phyloP scores from a whole-genome alignment of 352 stramenopile genomes.

The Phytophthora podocarpi region DNA sequence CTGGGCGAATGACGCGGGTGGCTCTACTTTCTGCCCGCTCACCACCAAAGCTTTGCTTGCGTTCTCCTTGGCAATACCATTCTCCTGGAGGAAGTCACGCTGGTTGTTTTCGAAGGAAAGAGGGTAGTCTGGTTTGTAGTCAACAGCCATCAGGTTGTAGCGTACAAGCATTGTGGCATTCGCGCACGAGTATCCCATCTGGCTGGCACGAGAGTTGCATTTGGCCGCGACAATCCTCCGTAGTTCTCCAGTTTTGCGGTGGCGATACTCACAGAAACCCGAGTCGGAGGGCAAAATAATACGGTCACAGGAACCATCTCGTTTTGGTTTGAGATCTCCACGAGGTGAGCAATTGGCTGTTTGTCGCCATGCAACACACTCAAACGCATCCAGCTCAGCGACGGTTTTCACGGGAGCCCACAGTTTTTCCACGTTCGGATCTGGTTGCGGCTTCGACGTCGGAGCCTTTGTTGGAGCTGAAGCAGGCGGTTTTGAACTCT shows the following conservation, averaged over 20 bases:
- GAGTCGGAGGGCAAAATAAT: slow-evolving; percentile 41
- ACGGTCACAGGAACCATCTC: slow-evolving; percentile 38
- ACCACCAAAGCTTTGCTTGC: slow-evolving; percentile 59
- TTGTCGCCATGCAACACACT: slow-evolving; percentile 58
- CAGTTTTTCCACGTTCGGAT: slow-evolving; percentile 15
- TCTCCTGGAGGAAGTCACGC: slow-evolving; percentile 31
- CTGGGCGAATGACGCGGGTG: slow-evolving; percentile 21
- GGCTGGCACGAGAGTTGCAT: slow-evolving; percentile 54
- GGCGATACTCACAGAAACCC: slow-evolving; percentile 60
- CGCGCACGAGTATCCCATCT: slow-evolving; percentile 47
- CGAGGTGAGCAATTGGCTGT: slow-evolving; percentile 50
- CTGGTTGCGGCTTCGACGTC: slow-evolving; percentile 5
- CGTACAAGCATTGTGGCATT: slow-evolving; percentile 51
- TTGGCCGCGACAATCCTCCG: slow-evolving; percentile 47
- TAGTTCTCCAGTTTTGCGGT: slow-evolving; percentile 37
- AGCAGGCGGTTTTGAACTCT: slow-evolving; percentile 4
- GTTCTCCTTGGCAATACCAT: slow-evolving; percentile 35
- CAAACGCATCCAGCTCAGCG: slow-evolving; percentile 38
- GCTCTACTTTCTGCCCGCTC: slow-evolving; percentile 16
- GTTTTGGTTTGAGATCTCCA: slow-evolving; percentile 27
- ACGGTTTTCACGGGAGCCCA: slow-evolving; percentile 29
- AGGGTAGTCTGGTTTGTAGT: slow-evolving; percentile 49
- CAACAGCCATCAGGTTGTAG: slow-evolving; percentile 48
- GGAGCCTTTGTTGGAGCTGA: slow-evolving; percentile 9
- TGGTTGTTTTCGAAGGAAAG: slow-evolving; percentile 32